Base-by-base conservation (phyloP, 306 rosid species). In the Casuarina glauca region DNA sequence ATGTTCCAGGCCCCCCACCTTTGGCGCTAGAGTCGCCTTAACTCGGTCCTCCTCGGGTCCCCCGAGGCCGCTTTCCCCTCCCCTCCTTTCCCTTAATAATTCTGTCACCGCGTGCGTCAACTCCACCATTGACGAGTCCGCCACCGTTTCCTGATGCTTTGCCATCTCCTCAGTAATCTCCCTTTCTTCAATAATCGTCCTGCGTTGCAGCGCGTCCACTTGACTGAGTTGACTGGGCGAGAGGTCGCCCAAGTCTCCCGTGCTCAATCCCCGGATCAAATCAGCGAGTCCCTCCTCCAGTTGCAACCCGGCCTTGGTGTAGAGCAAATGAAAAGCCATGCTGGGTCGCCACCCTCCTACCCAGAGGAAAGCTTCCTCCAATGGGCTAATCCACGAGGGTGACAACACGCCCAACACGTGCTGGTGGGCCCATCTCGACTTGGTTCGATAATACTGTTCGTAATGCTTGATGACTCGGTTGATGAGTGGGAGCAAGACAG, bases 271-370 rank as follows among this genome's bases (percentile, higher is more conserved):
- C 2, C 6, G 50, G 6, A 88, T 79, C 38, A 82, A 50, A 41
- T 83, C 84, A 7, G 9, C 6, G 20, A 85, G 39, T 12, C 16
- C 69, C 0, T 75, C 87, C 72, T 91, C 88, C 54, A 86, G 79
- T 50, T 90, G 96, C 64, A 87, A 6, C 5, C 96, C 89, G 0
- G 87, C 84, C 64, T 90, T 92, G 4, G 92, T 84, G 73, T 89
- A 87, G 5, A 92, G 80, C 48, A 92, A 57, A 45, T 90, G 93
- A 53, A 90, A 84, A 38, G 91, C 91, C 89, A 76, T 82, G 61
- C 82, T 88, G 5, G 97, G 97, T 26, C 93, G 81, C 93, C 93
- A 88, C 16, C 92, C 97, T 1, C 92, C 97, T 70, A 92, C 80
- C 93, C 97, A 88, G 16, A 88, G 87, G 76, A 90, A 89, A 43